A percentile compares a stretch with the other conserved stretches of the same genome.
phyloP scores from a whole-genome alignment of 2,329 filamentous ascomycete species.

The Apiospora sp. region DNA sequence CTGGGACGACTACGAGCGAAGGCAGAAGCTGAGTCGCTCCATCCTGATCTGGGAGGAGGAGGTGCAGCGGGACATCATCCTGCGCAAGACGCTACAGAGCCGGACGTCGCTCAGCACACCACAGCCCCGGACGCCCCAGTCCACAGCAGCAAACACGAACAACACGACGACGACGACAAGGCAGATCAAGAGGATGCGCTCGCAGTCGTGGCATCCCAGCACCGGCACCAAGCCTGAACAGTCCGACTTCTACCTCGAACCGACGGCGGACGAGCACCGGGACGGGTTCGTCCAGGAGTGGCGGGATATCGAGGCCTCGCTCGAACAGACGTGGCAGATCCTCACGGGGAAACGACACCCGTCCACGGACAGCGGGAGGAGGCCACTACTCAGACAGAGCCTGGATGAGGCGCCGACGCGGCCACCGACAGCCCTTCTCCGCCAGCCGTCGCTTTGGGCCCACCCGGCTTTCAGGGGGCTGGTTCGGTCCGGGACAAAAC shows the following conservation, averaged over 20 bases:
- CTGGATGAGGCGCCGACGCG: background rate
- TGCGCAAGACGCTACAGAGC: constrained; percentile 35
- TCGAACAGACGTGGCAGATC: constrained; percentile 23
- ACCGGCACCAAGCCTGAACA: background rate
- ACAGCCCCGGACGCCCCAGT: background rate
- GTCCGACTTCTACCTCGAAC: background rate
- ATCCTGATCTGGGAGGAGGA: constrained; percentile 34
- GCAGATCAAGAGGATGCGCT: constrained; percentile 11
- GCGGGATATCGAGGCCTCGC: constrained; percentile 23
- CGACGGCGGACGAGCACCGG: constrained; percentile 18
- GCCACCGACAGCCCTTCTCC: constrained; percentile 9
- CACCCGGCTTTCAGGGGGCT: constrained; percentile 21
- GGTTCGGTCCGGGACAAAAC: background rate
- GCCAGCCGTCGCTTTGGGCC: background rate
- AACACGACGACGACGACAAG: background rate
- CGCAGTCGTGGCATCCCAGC: constrained; percentile 20
- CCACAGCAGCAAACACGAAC: background rate
- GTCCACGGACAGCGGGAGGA: background rate
- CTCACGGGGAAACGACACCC: constrained; percentile 18
- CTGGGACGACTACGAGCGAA: constrained; percentile 34
- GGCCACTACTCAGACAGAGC: background rate
- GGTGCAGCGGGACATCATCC: constrained; percentile 33
- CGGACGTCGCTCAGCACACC: constrained; percentile 29
- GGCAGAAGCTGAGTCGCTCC: constrained; percentile 32
- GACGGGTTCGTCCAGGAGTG: constrained; percentile 24